Conservation (phyloP, 1,284 basidiomycete genomes). For the Heterobasidion occidentale region DNA sequence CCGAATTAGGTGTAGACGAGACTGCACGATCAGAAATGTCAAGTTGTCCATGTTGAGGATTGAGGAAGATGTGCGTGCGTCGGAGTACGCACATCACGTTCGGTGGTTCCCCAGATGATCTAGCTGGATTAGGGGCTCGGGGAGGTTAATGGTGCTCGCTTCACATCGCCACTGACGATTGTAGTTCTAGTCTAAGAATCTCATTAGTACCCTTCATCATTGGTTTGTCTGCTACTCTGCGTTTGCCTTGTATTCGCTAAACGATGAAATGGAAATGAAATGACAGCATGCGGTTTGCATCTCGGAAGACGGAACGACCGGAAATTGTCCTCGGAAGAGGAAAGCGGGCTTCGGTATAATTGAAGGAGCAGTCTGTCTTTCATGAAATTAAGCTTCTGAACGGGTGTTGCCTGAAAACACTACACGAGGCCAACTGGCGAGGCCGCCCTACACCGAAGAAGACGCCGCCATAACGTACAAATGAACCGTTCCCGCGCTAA, state of each 20-base stretch:
- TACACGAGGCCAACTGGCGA: too few species aligned
- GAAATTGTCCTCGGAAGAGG: conserved; percentile 39
- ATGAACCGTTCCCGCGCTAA: too few species aligned
- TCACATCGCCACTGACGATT: background rate
- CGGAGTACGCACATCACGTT: background rate
- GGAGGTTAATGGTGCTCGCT: background rate
- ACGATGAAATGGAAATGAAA: too few species aligned
- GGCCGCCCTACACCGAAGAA: too few species aligned
- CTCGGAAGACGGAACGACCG: conserved; percentile 47
- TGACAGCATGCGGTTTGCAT: too few species aligned
- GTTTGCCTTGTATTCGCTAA: conserved; percentile 30
- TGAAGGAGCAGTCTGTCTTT: background rate
- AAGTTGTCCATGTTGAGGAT: background rate
- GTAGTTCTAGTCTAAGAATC: background rate
- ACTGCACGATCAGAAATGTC: background rate
- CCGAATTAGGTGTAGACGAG: background rate
- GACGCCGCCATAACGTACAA: too few species aligned
- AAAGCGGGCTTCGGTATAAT: background rate
- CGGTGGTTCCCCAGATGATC: background rate
- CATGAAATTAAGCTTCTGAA: background rate
- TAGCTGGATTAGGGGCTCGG: background rate
- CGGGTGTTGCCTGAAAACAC: too few species aligned
- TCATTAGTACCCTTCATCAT: too few species aligned
- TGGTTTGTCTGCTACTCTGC: conserved; percentile 41
- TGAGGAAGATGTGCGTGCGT: background rate